Evolutionary conservation across 106 monocot species (phyloP), one percentile per base, ranked within the genome.

Genomic region (Acanthochlamys bracteata): DNA sequence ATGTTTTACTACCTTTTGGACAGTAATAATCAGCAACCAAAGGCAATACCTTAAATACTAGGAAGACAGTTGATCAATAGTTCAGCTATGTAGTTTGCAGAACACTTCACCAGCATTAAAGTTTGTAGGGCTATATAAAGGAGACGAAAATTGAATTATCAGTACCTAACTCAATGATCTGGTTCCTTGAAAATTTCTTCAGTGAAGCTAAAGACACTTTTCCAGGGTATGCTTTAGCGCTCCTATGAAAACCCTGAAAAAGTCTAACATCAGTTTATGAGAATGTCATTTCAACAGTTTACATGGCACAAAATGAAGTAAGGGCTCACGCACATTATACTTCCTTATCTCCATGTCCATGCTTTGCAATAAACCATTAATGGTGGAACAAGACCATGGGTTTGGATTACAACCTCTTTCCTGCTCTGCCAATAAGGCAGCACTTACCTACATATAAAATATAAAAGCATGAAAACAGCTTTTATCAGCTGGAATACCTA

Each of bases 141-240:
- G 49, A 49, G 43, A 49, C 12, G 9, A 3, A 49, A 49, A 49
- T 6, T 33, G 33, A 33, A 33, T 3, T 33, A 33, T 33, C 1
- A 3, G 33, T 83, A 95, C 94, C 94, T 66, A 95, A 63, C 45
- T 90, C 86, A 66, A 95, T 66, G 40, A 90, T 42, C 71, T 87
- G 84, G 69, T 89, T 89, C 65, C 88, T 72, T 61, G 81, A 89
- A 58, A 55, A 73, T 40, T 57, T 78, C 17, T 79, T 65, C 47
- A 83, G 61, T 42, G 78, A 78, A 60, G 77, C 64, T 21, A 88
- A 60, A 15, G 84, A 68, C 51, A 76, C 61, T 76, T 89, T 81
- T 70, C 88, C 88, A 13, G 71, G 67, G 46, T 81, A 89, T 19
- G 13, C 51, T 63, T 89, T 89, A 41, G 39, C 81, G 66, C 70